Evolutionary conservation across 1,139 yeast species (phyloP).

Genomic region (Entelexis paramagnoliae): DNA sequence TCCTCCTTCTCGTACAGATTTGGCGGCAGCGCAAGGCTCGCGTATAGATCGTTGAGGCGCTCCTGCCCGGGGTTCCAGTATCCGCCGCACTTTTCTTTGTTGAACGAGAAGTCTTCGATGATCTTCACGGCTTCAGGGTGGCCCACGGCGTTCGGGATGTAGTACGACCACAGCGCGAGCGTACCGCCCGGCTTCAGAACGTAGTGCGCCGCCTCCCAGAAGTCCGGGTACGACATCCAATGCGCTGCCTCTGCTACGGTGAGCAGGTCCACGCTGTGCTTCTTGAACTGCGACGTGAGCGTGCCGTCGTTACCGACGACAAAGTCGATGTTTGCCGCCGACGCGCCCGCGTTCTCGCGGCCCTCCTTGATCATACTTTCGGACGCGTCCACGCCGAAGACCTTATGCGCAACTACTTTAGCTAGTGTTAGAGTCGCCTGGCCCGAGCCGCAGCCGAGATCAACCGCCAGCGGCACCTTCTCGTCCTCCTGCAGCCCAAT

Average conservation of each 20-base stretch:
- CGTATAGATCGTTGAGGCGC: conserved; percentile 13
- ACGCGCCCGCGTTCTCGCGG: conserved; percentile 17
- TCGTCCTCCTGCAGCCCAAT: conserved; percentile 25
- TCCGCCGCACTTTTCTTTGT: conserved; percentile 15
- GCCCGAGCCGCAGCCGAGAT: conserved; percentile 82
- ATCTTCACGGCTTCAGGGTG: conserved; percentile 36
- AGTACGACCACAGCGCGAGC: conserved; percentile 69
- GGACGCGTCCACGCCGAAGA: conserved; percentile 62
- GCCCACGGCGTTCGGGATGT: conserved; percentile 41
- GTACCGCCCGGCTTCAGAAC: conserved; percentile 52
- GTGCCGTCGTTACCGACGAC: conserved; percentile 33
- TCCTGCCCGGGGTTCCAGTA: conserved; percentile 22
- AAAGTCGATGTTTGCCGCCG: conserved; percentile 28
- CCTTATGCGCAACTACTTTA: conserved; percentile 34
- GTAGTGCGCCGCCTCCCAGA: conserved; percentile 42
- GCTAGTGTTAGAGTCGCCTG: conserved; percentile 53
- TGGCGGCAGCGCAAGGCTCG: conserved; percentile 13
- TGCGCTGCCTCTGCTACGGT: conserved; percentile 72
- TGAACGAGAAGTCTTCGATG: conserved; percentile 34
- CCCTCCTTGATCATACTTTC: conserved; percentile 51
- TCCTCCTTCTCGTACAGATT: conserved; percentile 13
- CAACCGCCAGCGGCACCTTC: conserved; percentile 37
- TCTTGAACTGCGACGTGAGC: conserved; percentile 23
- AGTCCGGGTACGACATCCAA: conserved; percentile 55
- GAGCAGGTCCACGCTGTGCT: conserved; percentile 44